These are phyloP conservation scores for Yarrowia sp. DNA, from an alignment of 805 yeast species.

Conservation along the genomic window DNA sequence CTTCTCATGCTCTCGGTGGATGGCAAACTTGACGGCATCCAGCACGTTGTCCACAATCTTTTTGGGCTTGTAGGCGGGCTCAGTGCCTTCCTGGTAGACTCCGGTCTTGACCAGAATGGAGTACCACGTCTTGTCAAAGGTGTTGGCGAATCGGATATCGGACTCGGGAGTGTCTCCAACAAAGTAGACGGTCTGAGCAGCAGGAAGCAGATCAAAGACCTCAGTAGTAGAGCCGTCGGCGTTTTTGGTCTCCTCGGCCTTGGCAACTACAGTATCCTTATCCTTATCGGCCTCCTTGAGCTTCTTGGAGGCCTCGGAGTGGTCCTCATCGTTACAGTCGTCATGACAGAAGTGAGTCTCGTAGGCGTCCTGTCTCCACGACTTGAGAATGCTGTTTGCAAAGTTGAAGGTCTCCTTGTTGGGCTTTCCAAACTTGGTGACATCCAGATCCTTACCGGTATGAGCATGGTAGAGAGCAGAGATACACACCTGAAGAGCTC, in stretches of 20 bases:
- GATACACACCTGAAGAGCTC: slow-evolving; percentile 85
- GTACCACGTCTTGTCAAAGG: slow-evolving; percentile 81
- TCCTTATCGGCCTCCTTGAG: background rate
- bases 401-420: slow-evolving; percentile 82
- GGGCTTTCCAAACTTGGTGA: slow-evolving; percentile 85
- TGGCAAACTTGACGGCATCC: slow-evolving; percentile 79
- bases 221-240: slow-evolving; percentile 41
- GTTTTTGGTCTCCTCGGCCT: slow-evolving; percentile 42
- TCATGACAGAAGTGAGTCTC: slow-evolving; percentile 60
- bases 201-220: slow-evolving; percentile 58
- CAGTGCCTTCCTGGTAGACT: slow-evolving; percentile 77
- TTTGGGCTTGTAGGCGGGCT: slow-evolving; percentile 76
- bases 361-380: slow-evolving; percentile 76
- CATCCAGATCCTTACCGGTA: slow-evolving; percentile 76
- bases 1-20: slow-evolving; percentile 72
- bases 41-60: slow-evolving; percentile 68
- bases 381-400: slow-evolving; percentile 71
- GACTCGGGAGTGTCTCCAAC: slow-evolving; percentile 91
- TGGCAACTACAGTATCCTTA: slow-evolving; percentile 33
- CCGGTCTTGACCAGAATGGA: slow-evolving; percentile 85
- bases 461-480: slow-evolving; percentile 82
- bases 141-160: slow-evolving; percentile 82
- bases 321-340: slow-evolving; percentile 30
- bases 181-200: slow-evolving; percentile 81
- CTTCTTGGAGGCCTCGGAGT: background rate